Evolutionary conservation across 164 flowering plant genomes (phyloP).

Genomic region (Annona squamosa): DNA sequence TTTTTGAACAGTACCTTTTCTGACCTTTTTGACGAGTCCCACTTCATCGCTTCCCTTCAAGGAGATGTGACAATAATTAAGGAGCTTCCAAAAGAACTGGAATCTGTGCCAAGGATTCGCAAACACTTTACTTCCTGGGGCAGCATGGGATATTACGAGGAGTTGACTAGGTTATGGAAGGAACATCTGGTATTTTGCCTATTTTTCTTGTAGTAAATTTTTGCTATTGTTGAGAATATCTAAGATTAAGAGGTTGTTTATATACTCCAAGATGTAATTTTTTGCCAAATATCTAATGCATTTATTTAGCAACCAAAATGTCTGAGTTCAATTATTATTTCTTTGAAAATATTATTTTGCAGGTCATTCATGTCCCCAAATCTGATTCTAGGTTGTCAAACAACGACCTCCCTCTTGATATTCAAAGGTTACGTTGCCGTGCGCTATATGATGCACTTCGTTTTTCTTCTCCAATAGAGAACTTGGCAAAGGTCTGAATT

Average conservation of each 20-base stretch:
- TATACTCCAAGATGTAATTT: no score
- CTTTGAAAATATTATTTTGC: conserved; percentile 9
- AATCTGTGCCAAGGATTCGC: conserved; percentile 64
- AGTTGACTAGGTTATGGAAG: conserved; percentile 64
- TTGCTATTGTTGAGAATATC: neutral
- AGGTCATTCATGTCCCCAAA: conserved; percentile 92
- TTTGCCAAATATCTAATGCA: neutral
- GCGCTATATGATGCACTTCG: conserved; percentile 80
- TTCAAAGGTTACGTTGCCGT: conserved; percentile 92
- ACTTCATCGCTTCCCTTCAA: conserved; percentile 64
- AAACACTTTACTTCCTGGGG: conserved; percentile 93
- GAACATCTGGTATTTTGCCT: conserved; percentile 48
- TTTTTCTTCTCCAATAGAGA: conserved; percentile 77
- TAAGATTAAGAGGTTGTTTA: no score
- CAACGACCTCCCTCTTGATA: conserved; percentile 86
- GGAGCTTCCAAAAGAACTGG: conserved; percentile 81
- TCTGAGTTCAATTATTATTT: neutral
- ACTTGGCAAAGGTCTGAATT: conserved; percentile 69
- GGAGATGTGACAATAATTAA: conserved; percentile 65
- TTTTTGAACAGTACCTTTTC: conserved; percentile 56
- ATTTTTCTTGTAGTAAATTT: no score
- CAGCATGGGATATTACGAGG: conserved; percentile 69
- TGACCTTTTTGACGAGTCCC: conserved; percentile 78
- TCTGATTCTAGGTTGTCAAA: conserved; percentile 95
- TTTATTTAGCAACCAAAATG: neutral